Evolutionary conservation across 2,329 filamentous ascomycete genomes (phyloP), one percentile per base, ranked within the genome.

Genomic region (Venturia pyrina): DNA sequence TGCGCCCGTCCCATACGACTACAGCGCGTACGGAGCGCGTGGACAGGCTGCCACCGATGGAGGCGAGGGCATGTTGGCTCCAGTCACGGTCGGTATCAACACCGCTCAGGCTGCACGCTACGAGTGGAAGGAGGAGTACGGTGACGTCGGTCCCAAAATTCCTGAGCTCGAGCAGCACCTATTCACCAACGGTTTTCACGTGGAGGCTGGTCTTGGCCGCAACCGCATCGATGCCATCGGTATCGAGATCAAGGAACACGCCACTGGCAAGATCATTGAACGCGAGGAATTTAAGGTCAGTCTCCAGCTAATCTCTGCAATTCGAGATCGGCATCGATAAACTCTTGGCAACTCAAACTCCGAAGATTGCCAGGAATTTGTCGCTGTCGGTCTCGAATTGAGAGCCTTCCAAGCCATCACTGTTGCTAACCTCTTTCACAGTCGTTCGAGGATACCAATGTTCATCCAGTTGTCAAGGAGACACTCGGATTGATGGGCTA

Each of bases 101-200:
- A 34, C 28, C n/a, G 44, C 44, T 21, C 17, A 24, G 28, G 63
- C 63, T 63, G 21, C 40, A 10, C 19, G 89, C 56, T 98, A 98
- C 71, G 85, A 93, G 72, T 98, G 90, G 89, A 82, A 87, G 21
- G 91, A 92, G 13, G 91, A 96, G 2, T 90, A 83, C 70, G 95
- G 93, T 1, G 93, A 98, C 50, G 81, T 99, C 65, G 93, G 89
- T 7, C 67, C 92, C 0, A 80, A 80, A 62, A 83, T 87, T 64
- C 79, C 83, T 0, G 83, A 86, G 61, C 84, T 99, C 0, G 93
- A 98, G 79, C 70, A 82, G 8, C 80, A 88, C 70, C 85, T 99
- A 7, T 99, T 96, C 65, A 81, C 83, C 0, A 77, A 79, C 6
- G 80, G 83, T 59, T 75, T 76, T 79, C 76, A 81, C 63, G 77